A percentile compares a stretch with the other conserved stretches of the same genome.
Evolutionary conservation across 2,329 filamentous ascomycete genomes (phyloP).

Genomic region (Fusarium papillatum): DNA sequence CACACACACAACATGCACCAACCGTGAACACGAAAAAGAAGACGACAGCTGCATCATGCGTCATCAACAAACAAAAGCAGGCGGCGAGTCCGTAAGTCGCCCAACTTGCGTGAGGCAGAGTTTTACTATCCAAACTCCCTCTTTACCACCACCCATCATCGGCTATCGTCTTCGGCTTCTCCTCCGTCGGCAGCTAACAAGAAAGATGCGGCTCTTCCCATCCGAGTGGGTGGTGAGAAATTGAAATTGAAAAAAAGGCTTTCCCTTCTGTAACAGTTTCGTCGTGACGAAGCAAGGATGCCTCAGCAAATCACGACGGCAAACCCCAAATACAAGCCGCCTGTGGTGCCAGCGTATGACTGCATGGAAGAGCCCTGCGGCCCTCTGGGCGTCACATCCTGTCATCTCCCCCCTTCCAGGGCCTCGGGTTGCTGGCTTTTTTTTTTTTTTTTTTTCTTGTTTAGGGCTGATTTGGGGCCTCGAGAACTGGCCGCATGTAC

Average conservation of each 20-base stretch:
- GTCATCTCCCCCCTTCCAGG: constrained; percentile 21
- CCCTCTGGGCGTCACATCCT: constrained; percentile 13
- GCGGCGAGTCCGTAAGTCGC: neutral
- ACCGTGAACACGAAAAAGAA: constrained; percentile 23
- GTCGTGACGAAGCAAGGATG: constrained; percentile 34
- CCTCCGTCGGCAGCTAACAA: neutral
- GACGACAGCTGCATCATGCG: neutral
- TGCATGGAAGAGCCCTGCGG: constrained; percentile 16
- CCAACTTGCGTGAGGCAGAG: constrained; percentile 8
- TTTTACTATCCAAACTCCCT: constrained; percentile 18
- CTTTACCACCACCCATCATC: neutral
- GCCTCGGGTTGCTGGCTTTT: constrained; percentile 17
- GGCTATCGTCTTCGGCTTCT: neutral
- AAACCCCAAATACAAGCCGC: constrained; percentile 32
- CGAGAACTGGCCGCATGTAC: constrained; percentile 33
- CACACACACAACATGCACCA: constrained; percentile 19
- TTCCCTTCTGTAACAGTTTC: neutral
- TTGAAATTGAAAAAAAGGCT: neutral
- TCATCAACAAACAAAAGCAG: neutral
- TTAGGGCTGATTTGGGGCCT: constrained; percentile 34
- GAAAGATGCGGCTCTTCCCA: constrained; percentile 29
- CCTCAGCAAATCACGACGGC: constrained; percentile 28
- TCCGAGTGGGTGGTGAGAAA: neutral
- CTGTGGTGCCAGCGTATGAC: constrained; percentile 43
- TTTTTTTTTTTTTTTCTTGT: neutral